phyloP scores from a whole-genome alignment of 495 filamentous ascomycete genomes.

The Choiromyces venosus region DNA sequence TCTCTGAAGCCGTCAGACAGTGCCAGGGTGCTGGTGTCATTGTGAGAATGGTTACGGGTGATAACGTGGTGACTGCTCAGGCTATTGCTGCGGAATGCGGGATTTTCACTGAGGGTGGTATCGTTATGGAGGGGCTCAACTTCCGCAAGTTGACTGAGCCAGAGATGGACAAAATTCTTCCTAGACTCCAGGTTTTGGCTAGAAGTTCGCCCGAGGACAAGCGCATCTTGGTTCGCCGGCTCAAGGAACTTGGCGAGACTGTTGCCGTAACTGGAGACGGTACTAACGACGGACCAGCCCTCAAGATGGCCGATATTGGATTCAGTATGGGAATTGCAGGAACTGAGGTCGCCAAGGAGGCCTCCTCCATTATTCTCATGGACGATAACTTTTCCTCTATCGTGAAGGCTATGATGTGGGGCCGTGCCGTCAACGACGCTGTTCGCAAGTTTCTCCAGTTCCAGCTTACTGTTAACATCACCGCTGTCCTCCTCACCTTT shows the following conservation, averaged over 20 bases:
- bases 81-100: slow-evolving; percentile 81
- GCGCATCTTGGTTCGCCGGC: slow-evolving; percentile 65
- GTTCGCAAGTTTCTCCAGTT: slow-evolving; percentile 89
- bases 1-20: slow-evolving; percentile 64
- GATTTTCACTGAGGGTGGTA: slow-evolving; percentile 65
- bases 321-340: slow-evolving; percentile 92
- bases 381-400: slow-evolving; percentile 89
- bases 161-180: slow-evolving; percentile 67
- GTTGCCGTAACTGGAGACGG: slow-evolving; percentile 85
- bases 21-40: slow-evolving; percentile 74
- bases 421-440: slow-evolving; percentile 82
- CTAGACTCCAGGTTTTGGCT: slow-evolving; percentile 72
- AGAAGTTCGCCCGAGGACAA: slow-evolving; percentile 87
- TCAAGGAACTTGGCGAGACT: slow-evolving; percentile 71
- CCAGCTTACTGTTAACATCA: slow-evolving; percentile 87
- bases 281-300: slow-evolving; percentile 82
- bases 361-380: slow-evolving; percentile 84
- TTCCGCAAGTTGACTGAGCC: slow-evolving; percentile 70
- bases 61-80: slow-evolving; percentile 74
- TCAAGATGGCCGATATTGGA: slow-evolving; percentile 80
- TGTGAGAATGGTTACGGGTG: slow-evolving; percentile 87
- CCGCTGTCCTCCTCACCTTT: slow-evolving; percentile 76
- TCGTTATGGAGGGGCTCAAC: slow-evolving; percentile 76
- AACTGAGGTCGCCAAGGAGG: slow-evolving; percentile 90
- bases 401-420: slow-evolving; percentile 85